These are phyloP conservation scores for Polygonum maritimum DNA, from an alignment of 148 eudicot species.

Conservation along the genomic window DNA sequence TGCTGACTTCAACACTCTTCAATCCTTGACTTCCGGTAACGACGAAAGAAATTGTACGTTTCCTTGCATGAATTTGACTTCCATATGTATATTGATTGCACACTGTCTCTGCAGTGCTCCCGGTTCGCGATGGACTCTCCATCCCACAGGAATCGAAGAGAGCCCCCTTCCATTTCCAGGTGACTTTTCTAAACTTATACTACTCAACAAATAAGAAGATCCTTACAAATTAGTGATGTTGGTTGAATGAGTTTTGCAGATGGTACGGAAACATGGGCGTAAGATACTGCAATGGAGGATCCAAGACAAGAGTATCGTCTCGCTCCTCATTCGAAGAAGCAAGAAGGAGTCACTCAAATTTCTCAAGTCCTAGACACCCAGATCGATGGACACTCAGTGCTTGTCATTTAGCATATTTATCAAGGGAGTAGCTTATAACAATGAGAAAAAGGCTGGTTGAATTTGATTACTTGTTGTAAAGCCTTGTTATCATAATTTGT, in stretches of 20 bases:
- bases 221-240: not conserved
- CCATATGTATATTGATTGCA: not conserved
- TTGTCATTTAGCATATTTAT: not conserved
- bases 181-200: not conserved
- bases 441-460: not conserved
- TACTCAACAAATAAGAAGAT: not conserved
- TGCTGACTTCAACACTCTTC: not conserved
- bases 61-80: not conserved
- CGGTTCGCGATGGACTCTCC: constrained; percentile 37
- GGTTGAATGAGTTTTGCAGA: constrained; percentile 24
- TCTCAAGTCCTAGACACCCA: constrained; percentile 6
- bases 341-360: constrained; percentile 25
- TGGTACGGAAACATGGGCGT: constrained; percentile 24
- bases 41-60: not conserved
- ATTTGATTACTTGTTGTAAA: too few relatives aligned
- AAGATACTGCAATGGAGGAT: constrained; percentile 31
- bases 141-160: constrained; percentile 26
- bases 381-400: not conserved
- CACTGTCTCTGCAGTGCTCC: constrained; percentile 25
- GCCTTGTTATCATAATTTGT: not conserved
- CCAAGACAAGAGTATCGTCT: constrained; percentile 27
- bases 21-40: constrained; percentile 9
- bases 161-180: constrained; percentile 59
- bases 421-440: not conserved
- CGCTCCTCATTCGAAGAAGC: constrained; percentile 24